A percentile compares a stretch with the other conserved stretches of the same genome.
Conservation (phyloP, 345 rosid genomes). For the Eucalyptus viminalis region DNA sequence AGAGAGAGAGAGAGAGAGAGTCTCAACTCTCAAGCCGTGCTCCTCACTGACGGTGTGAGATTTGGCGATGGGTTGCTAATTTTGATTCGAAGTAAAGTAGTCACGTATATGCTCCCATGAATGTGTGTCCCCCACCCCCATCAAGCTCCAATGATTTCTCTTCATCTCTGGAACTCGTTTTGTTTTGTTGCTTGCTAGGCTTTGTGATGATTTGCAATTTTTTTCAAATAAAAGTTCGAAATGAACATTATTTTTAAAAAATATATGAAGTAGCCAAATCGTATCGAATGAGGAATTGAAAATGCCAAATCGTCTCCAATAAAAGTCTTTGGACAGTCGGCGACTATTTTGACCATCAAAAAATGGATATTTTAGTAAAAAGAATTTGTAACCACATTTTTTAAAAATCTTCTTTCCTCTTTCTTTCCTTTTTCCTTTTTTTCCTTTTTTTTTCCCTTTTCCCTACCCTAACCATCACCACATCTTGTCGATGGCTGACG, state of each 20-base stretch:
- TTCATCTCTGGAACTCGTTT: background rate
- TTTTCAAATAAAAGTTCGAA: accelerated
- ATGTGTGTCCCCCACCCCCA: background rate
- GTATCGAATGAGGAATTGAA: too few species aligned
- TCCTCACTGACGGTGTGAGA: background rate
- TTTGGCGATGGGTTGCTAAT: background rate
- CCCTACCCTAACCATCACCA: accelerated
- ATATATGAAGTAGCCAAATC: too few species aligned
- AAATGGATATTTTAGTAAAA: too few species aligned
- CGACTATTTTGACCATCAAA: accelerated
- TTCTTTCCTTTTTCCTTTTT: accelerated
- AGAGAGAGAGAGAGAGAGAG: background rate
- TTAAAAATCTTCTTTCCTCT: too few species aligned
- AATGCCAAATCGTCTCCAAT: too few species aligned
- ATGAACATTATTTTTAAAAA: too few species aligned
- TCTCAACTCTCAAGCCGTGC: background rate
- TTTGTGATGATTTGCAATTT: too few species aligned
- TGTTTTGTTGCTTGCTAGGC: background rate
- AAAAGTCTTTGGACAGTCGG: accelerated
- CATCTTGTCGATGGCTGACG: accelerated
- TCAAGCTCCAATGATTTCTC: background rate
- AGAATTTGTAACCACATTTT: too few species aligned
- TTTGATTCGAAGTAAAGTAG: accelerated
- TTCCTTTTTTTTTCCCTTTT: too few species aligned
- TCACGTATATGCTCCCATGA: background rate